These are phyloP conservation scores for Ceratobasidium sp. DNA, from an alignment of 1,284 basidiomycete species.

Conservation along the genomic window DNA sequence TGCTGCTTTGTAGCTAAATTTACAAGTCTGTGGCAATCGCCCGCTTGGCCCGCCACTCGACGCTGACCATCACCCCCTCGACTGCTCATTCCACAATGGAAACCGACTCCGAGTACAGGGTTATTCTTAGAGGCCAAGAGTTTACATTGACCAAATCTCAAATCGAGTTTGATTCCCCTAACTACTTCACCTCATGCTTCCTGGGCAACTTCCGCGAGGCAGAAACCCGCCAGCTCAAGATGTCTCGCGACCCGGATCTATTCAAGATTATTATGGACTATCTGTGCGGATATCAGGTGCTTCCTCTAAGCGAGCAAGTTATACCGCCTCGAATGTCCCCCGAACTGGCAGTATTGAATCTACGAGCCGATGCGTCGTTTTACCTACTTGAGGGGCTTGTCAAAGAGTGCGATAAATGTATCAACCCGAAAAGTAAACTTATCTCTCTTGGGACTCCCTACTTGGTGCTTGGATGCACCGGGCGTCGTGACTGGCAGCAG, in stretches of 20 bases:
- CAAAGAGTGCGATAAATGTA: too few relatives aligned
- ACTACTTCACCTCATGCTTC: conserved; percentile 1
- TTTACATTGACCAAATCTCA: background rate
- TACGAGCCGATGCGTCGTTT: conserved; percentile 1
- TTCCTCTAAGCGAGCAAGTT: background rate
- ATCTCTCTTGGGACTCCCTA: too few relatives aligned
- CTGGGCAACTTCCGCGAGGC: conserved; percentile 3
- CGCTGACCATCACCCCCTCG: background rate
- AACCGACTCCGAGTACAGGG: background rate
- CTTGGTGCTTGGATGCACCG: too few relatives aligned
- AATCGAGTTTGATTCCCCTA: conserved; percentile 10
- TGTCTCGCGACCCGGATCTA: conserved; percentile 2
- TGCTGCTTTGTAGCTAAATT: too few relatives aligned
- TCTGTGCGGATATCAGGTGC: conserved; percentile 8
- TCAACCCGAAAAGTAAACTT: too few relatives aligned
- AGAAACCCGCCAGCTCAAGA: background rate
- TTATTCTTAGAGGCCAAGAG: too few relatives aligned
- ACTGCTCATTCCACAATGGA: background rate
- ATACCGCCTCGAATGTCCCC: background rate
- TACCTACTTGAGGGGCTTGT: background rate
- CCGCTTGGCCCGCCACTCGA: too few relatives aligned
- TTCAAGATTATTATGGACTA: conserved; percentile 15
- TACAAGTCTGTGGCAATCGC: too few relatives aligned
- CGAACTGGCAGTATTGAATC: background rate
- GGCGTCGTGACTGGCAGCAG: too few relatives aligned